Conservation (phyloP, 2,329 filamentous ascomycete genomes). For the Colletotrichum euphorbiae region DNA sequence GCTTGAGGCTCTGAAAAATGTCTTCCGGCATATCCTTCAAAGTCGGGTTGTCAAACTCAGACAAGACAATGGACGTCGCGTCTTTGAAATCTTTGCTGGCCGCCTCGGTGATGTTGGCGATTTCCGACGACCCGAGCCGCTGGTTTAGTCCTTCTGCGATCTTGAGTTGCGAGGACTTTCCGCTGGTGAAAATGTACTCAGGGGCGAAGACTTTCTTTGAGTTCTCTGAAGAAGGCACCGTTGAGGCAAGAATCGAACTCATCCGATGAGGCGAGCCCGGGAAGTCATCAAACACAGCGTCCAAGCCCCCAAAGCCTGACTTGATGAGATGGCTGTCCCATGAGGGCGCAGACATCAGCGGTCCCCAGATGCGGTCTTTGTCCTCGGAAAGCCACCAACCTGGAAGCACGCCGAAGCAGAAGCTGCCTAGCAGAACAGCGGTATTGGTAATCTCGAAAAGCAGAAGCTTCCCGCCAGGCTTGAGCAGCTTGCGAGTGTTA, state of each 20-base stretch:
- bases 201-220: neutral
- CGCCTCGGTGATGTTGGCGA: conserved; percentile 8
- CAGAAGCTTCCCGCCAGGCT: conserved; percentile 48
- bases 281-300: conserved; percentile 44
- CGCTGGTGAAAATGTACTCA: conserved; percentile 12
- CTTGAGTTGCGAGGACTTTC: neutral
- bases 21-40: conserved; percentile 41
- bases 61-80: conserved; percentile 42
- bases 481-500: conserved; percentile 44
- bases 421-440: conserved; percentile 34
- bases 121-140: neutral
- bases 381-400: conserved; percentile 50
- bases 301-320: conserved; percentile 42
- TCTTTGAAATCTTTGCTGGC: conserved; percentile 25
- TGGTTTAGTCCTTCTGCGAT: conserved; percentile 8
- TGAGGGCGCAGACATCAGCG: conserved; percentile 42
- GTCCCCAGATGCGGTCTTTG: conserved; percentile 43
- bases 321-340: conserved; percentile 42
- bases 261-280: conserved; percentile 35
- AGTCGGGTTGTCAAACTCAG: conserved; percentile 41
- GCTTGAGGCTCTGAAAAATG: conserved; percentile 41
- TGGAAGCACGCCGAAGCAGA: conserved; percentile 46
- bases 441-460: conserved; percentile 46
- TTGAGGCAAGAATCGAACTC: conserved; percentile 42
- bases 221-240: conserved; percentile 26